Evolutionary conservation across 2,329 filamentous ascomycete species (phyloP), one percentile per base, ranked within the genome.

Genomic region (Penicillium griseofulvum): DNA sequence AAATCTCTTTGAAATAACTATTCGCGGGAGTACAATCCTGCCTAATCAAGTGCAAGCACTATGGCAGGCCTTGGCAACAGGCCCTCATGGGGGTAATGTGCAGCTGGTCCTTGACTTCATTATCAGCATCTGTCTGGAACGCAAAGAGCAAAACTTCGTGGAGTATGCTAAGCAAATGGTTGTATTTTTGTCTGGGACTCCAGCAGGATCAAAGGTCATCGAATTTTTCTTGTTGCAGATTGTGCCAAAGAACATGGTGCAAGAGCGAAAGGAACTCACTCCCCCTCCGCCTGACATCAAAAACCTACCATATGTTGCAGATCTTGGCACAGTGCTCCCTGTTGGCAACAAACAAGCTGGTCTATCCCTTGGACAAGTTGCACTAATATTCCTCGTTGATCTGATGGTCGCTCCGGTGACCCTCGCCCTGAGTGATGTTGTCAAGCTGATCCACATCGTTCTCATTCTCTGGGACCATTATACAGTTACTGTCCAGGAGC

Each of bases 111-210:
- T 99, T 1, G 92, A 97, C 71, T 99, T 99, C 69, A 94, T 99
- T 73, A 97, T 99, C 74, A 87, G 87, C 28, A 82, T 97, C 5
- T 99, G 94, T 65, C 78, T 99, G 11, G 94, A 99, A 67, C 87
- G 93, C 31, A 87, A 93, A 46, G 95, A 99, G 71, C 94, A 99
- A 67, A 97, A 97, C 65, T 99, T 97, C 72, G 93, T 99, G 52
- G 91, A 97, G 65, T 96, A 95, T 69, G 93, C 93, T 5, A 99
- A 97, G 76, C 94, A 99, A 72, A 94, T 99, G 49, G 91, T 97
- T 16, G 95, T 99, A 0, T 97, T 97, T 71, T 74, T 99, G 5
- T 95, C 94, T 0, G 94, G 90, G 61, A 96, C 83, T 68, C 88
- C 75, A 69, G 86, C 92, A 2, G 92, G 92, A 0, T 87, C 90